These are phyloP conservation scores for Brettanomyces nanus DNA, from an alignment of 805 yeast species.

Conservation along the genomic window DNA sequence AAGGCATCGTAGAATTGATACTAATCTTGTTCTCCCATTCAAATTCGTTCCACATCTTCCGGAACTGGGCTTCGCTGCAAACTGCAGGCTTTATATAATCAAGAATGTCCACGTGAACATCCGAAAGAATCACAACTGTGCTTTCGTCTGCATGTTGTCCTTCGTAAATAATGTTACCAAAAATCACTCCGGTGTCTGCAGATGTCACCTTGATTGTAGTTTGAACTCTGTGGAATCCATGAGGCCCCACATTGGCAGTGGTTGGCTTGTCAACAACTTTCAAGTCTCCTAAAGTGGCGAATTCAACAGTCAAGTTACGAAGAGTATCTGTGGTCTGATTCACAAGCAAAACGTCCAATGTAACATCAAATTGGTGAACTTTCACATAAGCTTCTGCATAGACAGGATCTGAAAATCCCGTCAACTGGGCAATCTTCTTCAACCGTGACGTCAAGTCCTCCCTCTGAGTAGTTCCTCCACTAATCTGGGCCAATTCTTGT, in stretches of 20 bases:
- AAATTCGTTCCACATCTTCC: conserved; percentile 98
- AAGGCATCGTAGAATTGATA: conserved; percentile 57
- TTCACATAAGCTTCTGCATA: conserved; percentile 96
- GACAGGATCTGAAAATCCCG: conserved; percentile 98
- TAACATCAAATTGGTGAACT: conserved; percentile 95
- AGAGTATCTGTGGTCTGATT: conserved; percentile 90
- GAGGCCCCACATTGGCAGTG: conserved; percentile 90
- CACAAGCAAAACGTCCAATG: conserved; percentile 85
- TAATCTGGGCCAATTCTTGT: conserved; percentile 54
- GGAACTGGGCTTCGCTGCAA: conserved; percentile 82
- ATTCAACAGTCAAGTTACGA: conserved; percentile 86
- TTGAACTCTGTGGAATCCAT: conserved; percentile 86
- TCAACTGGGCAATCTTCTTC: conserved; percentile 81
- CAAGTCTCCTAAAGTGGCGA: conserved; percentile 92
- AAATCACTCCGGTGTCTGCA: conserved; percentile 96
- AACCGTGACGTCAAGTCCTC: conserved; percentile 69
- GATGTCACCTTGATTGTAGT: conserved; percentile 90
- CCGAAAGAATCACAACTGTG: conserved; percentile 85
- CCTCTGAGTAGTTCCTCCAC: conserved; percentile 40
- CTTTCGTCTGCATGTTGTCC: conserved; percentile 90
- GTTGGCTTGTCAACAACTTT: conserved; percentile 90
- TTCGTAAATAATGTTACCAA: conserved; percentile 94
- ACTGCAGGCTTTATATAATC: conserved; percentile 95
- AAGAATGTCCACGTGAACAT: conserved; percentile 93
- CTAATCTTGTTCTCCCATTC: conserved; percentile 99